phyloP scores from a whole-genome alignment of 371 early-diverging fungal species.

The Syncephalastrum sp. region DNA sequence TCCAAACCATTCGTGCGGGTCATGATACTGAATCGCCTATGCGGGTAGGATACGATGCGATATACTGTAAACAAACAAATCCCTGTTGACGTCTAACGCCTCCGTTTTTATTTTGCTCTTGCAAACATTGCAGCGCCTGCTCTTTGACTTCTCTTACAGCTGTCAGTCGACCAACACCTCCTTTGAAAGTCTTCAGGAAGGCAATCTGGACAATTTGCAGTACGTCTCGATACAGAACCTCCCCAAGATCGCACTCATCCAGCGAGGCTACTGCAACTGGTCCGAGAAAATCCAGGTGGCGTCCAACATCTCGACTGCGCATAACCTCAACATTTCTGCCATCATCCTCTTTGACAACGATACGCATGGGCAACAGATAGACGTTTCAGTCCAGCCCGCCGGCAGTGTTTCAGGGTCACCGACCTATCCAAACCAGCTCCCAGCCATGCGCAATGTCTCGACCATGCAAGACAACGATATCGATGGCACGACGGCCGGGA shows the following conservation, averaged over 20 bases:
- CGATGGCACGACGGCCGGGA: background rate
- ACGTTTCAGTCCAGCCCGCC: no score
- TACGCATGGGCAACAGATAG: slow-evolving; percentile 3
- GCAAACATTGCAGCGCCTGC: slow-evolving; percentile 3
- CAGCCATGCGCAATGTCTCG: slow-evolving; percentile 23
- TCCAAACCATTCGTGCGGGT: slow-evolving; percentile 27
- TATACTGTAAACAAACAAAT: no score
- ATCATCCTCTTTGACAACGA: slow-evolving; percentile 33
- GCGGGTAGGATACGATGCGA: background rate
- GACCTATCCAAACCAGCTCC: slow-evolving; percentile 8
- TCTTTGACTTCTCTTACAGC: slow-evolving; percentile 11
- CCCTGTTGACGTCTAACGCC: no score
- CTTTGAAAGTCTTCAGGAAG: slow-evolving; percentile 12
- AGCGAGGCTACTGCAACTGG: slow-evolving; percentile 33
- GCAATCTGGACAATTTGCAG: background rate
- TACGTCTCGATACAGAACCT: slow-evolving; percentile 10
- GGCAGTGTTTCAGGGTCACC: no score
- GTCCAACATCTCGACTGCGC: slow-evolving; percentile 14
- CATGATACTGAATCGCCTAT: slow-evolving; percentile 13
- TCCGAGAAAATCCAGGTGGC: slow-evolving; percentile 30
- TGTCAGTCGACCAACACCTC: slow-evolving; percentile 11
- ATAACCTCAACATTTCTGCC: slow-evolving; percentile 25
- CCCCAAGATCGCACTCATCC: slow-evolving; percentile 33
- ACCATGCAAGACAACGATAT: slow-evolving; percentile 38
- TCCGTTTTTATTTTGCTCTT: background rate